Evolutionary conservation across 164 flowering plant species (phyloP).

Genomic region (Vitis riparia): DNA sequence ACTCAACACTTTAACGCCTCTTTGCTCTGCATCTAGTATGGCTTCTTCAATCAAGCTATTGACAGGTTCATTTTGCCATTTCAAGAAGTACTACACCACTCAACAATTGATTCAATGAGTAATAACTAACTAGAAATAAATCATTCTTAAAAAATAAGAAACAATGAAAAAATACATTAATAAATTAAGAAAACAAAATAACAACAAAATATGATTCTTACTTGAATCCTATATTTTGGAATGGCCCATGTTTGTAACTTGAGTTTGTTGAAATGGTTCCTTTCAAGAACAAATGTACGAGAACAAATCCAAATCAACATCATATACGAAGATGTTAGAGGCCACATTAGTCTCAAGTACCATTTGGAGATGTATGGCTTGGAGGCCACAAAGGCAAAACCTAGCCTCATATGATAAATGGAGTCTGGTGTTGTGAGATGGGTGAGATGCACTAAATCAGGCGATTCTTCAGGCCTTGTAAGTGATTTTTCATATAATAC

Average conservation of each 20-base stretch:
- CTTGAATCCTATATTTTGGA: conserved; percentile 25
- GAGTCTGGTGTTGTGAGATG: conserved; percentile 36
- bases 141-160: neutral
- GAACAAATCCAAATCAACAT: conserved; percentile 20
- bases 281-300: conserved; percentile 26
- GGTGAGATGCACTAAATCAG: conserved; percentile 31
- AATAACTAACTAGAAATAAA: neutral
- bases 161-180: neutral
- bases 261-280: conserved; percentile 20
- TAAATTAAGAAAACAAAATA: neutral
- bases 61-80: conserved; percentile 46
- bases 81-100: conserved; percentile 36
- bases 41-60: conserved; percentile 65
- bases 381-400: conserved; percentile 33
- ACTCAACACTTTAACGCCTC: conserved; percentile 59
- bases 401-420: conserved; percentile 31
- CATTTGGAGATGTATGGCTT: conserved; percentile 18
- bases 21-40: conserved; percentile 57
- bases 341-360: conserved; percentile 31
- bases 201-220: neutral
- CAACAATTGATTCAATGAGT: neutral
- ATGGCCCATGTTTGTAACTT: conserved; percentile 32
- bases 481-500: conserved; percentile 16
- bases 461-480: conserved; percentile 15
- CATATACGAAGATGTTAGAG: conserved; percentile 23